Percentiles rank a stretch among this genome's conserved stretches.
phyloP scores from a whole-genome alignment of 176 grass and related monocot species.

The Triticum urartu region DNA sequence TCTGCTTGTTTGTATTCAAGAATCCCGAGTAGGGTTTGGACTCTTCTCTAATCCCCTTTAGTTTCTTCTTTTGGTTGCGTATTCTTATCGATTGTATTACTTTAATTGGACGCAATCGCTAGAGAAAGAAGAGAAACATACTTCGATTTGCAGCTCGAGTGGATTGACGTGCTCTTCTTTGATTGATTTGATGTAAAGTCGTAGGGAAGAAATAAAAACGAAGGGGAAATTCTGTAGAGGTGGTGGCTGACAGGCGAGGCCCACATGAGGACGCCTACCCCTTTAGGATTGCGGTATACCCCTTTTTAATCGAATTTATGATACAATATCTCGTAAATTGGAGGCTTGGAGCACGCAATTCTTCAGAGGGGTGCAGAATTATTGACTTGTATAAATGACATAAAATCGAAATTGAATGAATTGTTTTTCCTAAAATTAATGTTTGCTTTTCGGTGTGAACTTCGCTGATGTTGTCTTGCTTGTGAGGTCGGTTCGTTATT shows the following conservation, averaged over 20 bases:
- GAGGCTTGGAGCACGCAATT: background rate
- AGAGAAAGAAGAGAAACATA: background rate
- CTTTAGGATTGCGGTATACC: background rate
- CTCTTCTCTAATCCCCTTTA: background rate
- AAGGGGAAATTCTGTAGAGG: background rate
- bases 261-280: background rate
- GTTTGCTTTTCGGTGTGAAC: background rate
- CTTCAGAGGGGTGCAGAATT: background rate
- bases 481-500: slow-evolving; percentile 10
- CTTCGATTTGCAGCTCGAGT: background rate
- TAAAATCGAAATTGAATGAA: background rate
- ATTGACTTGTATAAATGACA: slow-evolving; percentile 26
- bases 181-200: background rate
- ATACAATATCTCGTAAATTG: background rate
- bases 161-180: background rate
- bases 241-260: background rate
- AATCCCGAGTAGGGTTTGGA: background rate
- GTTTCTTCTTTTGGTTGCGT: slow-evolving; percentile 8
- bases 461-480: background rate
- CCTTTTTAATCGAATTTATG: background rate
- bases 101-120: background rate
- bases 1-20: slow-evolving; percentile 6
- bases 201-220: background rate
- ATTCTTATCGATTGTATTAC: background rate
- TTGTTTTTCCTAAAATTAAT: background rate